Conservation (phyloP, 2,329 filamentous ascomycete genomes). For the Aureobasidium leucospermi region DNA sequence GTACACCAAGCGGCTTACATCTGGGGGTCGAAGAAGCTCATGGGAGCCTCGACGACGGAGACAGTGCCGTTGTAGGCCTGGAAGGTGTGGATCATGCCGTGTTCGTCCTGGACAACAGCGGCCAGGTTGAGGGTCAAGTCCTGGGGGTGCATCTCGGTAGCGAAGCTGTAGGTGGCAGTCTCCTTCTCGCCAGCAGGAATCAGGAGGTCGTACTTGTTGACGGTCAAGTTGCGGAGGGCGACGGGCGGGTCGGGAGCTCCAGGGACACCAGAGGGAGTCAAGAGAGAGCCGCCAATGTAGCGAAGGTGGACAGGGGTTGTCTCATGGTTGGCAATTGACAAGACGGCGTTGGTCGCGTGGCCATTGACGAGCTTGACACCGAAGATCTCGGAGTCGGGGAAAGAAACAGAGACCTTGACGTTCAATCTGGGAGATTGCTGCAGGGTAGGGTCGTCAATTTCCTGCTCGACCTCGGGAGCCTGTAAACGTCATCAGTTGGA, state of each 20-base stretch:
- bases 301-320: conserved; percentile 64
- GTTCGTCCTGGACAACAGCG: conserved; percentile 62
- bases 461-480: conserved; percentile 47
- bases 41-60: conserved; percentile 80
- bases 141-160: conserved; percentile 86
- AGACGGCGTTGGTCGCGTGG: conserved; percentile 70
- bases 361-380: conserved; percentile 95
- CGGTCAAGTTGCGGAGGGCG: conserved; percentile 79
- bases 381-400: conserved; percentile 70
- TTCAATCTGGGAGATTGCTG: conserved; percentile 45
- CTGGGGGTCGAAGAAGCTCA: conserved; percentile 88
- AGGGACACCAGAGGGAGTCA: conserved; percentile 47
- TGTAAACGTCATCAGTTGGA: neutral
- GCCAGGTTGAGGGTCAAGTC: conserved; percentile 73
- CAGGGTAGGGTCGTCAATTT: conserved; percentile 40
- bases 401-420: conserved; percentile 50
- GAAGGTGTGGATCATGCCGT: conserved; percentile 66
- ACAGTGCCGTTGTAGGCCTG: conserved; percentile 76
- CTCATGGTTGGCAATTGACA: conserved; percentile 83
- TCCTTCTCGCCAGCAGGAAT: conserved; percentile 70
- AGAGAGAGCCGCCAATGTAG: conserved; percentile 69
- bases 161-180: conserved; percentile 74
- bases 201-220: conserved; percentile 62
- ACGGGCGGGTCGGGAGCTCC: conserved; percentile 43
- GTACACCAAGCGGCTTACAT: conserved; percentile 58